Evolutionary conservation across 192 early-diverging fungal species (phyloP).

Genomic region (Geosiphon pyriformis): DNA sequence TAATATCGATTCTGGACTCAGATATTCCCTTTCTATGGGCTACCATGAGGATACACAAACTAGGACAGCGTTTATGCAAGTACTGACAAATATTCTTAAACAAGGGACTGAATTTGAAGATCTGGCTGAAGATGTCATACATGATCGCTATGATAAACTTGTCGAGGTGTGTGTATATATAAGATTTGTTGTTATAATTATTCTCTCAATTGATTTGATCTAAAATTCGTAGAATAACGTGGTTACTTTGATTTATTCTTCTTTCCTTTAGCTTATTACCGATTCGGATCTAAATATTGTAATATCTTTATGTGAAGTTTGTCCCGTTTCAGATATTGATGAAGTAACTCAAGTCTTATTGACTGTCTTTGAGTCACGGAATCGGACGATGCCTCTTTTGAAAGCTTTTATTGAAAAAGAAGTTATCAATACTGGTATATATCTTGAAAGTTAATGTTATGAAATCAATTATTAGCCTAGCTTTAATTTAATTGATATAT

Average conservation of each 20-base stretch:
- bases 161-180: slow-evolving; percentile 62
- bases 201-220: background rate
- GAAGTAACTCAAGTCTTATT: slow-evolving; percentile 77
- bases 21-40: slow-evolving; percentile 80
- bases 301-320: slow-evolving; percentile 78
- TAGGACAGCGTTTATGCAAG: slow-evolving; percentile 87
- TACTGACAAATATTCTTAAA: slow-evolving; percentile 85
- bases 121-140: slow-evolving; percentile 66
- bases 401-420: slow-evolving; percentile 80
- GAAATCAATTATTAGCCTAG: background rate
- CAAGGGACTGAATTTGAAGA: slow-evolving; percentile 77
- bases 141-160: slow-evolving; percentile 72
- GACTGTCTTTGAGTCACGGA: slow-evolving; percentile 74
- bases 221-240: background rate
- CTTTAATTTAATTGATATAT: background rate
- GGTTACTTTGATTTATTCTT: slow-evolving; percentile 11
- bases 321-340: slow-evolving; percentile 78
- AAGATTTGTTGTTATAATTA: background rate
- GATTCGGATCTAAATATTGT: slow-evolving; percentile 71
- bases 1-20: slow-evolving; percentile 89
- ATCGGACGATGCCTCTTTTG: slow-evolving; percentile 63
- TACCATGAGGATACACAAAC: slow-evolving; percentile 90
- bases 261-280: slow-evolving; percentile 42
- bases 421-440: slow-evolving; percentile 67
- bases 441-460: too few relatives aligned